Base-by-base conservation (phyloP, 208 protist genomes). In the Herpetomonas samuelpessoai region DNA sequence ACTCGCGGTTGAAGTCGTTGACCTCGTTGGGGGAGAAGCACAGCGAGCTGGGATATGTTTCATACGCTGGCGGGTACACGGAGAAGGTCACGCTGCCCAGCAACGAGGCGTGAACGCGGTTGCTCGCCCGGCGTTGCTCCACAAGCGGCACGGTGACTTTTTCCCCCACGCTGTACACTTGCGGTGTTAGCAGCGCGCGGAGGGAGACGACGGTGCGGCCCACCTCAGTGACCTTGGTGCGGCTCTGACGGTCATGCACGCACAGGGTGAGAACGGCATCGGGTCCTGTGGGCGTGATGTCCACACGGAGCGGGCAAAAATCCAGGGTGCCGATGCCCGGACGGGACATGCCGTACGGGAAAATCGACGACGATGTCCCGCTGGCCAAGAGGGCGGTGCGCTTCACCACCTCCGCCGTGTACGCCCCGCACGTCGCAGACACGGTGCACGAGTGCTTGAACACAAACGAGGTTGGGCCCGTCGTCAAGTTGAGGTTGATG, bases 131-230 rank as follows among this genome's bases (percentile, higher is more conserved):
- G 22, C 58, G 49, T 14, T 87, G 59, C 28, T 70, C 62, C 28
- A 95, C 88, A 18, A 95, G 77, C 9, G 83, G 79, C 39, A 92
- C 80, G 31, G 54, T 71, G n/a, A 92, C 74, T 10, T 56, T 50
- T 63, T 92, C 88, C 3, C 56, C 72, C 73, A 85, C 79, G 61
- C 70, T 72, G 52, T 83, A 95, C 39, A 91, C 63, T 10, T 74
- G 62, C 1, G 77, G 79, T 0, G 80, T 91, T 27, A 95, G 83
- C 21, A 95, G 63, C 6, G 88, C 88, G 6, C 80, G 80, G 7
- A 92, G 71, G 12, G 84, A 92, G 3, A 91, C 49, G 7, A 76
- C 65, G 3, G 68, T 69, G 31, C 73, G 57, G 29, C 85, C 77
- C 2, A 89, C 10, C 30, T 83, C 76, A 27, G 48, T 38, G 14